Percentiles rank a stretch among this genome's conserved stretches.
These are phyloP conservation scores for Pseudoscleropodium purum DNA, from an alignment of 225 moss, liverwort and hornwort species.

Conservation along the genomic window DNA sequence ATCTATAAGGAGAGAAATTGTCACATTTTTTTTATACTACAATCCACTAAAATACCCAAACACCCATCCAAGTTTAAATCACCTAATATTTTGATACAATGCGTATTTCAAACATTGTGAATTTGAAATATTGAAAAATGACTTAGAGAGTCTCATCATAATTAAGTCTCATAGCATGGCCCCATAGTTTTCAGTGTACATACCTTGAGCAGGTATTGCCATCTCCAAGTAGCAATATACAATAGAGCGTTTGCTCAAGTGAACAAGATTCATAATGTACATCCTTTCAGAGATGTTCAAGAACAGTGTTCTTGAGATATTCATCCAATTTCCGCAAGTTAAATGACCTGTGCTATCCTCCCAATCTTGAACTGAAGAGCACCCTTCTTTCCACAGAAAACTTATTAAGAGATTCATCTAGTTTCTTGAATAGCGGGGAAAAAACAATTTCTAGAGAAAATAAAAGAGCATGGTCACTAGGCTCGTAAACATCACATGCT, in stretches of 20 bases:
- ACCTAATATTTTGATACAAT: background rate
- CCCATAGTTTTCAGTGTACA: background rate
- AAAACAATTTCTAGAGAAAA: background rate
- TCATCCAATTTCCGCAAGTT: background rate
- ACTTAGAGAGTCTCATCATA: too few relatives aligned
- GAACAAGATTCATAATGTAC: constrained; percentile 6
- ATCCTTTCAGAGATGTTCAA: background rate
- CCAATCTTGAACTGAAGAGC: background rate
- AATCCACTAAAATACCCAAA: background rate
- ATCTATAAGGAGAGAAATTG: background rate
- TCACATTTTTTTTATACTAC: background rate
- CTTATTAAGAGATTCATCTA: background rate
- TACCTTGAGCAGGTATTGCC: background rate
- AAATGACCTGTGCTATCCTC: background rate
- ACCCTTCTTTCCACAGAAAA: background rate
- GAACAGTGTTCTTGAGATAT: background rate
- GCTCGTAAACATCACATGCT: background rate
- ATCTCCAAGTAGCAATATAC: constrained; percentile 9
- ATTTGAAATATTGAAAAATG: background rate
- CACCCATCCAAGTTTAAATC: too few relatives aligned
- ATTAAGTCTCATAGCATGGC: background rate
- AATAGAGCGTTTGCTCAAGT: constrained; percentile 14
- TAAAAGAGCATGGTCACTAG: background rate
- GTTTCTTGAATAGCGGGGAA: background rate
- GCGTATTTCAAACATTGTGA: background rate